These are phyloP conservation scores for Colletotrichum costaricense DNA, from an alignment of 2,329 filamentous ascomycete species.

Conservation along the genomic window DNA sequence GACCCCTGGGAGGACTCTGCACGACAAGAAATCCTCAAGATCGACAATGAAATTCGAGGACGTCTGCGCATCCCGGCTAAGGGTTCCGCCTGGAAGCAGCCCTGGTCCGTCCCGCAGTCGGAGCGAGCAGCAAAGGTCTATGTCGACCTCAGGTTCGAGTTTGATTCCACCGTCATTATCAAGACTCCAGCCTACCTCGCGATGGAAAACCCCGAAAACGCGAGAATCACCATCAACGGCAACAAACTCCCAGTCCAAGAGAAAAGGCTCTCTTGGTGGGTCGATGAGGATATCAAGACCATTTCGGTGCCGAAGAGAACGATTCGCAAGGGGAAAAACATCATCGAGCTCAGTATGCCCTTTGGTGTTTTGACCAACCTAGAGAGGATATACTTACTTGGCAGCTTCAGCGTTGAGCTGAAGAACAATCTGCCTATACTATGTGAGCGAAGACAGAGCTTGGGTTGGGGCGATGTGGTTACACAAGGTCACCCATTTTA, in stretches of 20 bases:
- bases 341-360: conserved; percentile 39
- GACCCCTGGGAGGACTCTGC: conserved; percentile 36
- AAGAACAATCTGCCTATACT: conserved; percentile 20
- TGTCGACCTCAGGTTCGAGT: conserved; percentile 40
- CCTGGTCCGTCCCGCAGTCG: conserved; percentile 39
- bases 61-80: conserved; percentile 41
- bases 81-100: conserved; percentile 41
- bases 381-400: conserved; percentile 45
- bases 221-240: conserved; percentile 39
- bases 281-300: conserved; percentile 44
- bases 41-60: conserved; percentile 44
- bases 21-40: conserved; percentile 40
- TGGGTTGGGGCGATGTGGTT: conserved; percentile 42
- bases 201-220: conserved; percentile 40
- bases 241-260: conserved; percentile 2
- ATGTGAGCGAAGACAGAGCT: neutral
- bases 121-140: conserved; percentile 38
- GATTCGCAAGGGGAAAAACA: conserved; percentile 40
- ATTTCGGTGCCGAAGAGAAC: conserved; percentile 36
- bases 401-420: conserved; percentile 41
- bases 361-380: conserved; percentile 44
- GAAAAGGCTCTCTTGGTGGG: conserved; percentile 40
- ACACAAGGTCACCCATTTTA: conserved; percentile 41
- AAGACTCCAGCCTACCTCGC: conserved; percentile 36
- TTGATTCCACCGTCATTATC: conserved; percentile 38